Evolutionary conservation across 192 early-diverging fungal genomes (phyloP), one percentile per base, ranked within the genome.

Genomic region (Borealophlyctis nickersoniae): DNA sequence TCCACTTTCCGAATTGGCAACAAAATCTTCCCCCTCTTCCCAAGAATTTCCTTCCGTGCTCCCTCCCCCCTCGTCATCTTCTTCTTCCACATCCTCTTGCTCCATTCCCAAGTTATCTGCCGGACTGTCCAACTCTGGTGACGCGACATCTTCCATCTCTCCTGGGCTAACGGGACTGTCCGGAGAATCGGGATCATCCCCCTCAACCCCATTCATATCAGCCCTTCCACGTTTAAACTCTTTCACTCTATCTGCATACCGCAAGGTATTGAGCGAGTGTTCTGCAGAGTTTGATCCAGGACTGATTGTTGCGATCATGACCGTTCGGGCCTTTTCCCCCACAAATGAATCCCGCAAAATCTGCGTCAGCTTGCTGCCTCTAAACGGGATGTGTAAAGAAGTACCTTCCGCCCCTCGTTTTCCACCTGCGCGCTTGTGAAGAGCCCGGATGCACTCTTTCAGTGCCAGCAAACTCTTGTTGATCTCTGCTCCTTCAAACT

Each of bases 361-460:
- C 52, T 75, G 78, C 13, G 78, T 80, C 34, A 80, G 60, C 57
- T 80, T 80, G 28, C 52, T 51, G 30, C 53, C 64, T 22, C 78
- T 62, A 60, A 80, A 80, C 48, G 78, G 78, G 28, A 80, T 69
- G 56, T 80, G 78, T 28, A 28, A 31, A 5, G 24, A 5, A 9
- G 45, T 53, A 2, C 16, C 24, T 3, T 14, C 49, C 4, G 45
- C 16, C 22, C 36, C 67, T n/a, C n/a, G n/a, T 48, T 39, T 19
- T 16, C 48, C 35, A 34, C 19, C 36, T 4, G 49, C 48, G 30
- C 27, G 9, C 16, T 22, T 7, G 67, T 69, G 61, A 34, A 78
- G 33, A 24, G 66, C 61, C 0, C 78, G 63, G 62, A 80, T 80
- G 64, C 78, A 80, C 27, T 80, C 78, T 33, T 80, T 80, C 27